phyloP scores from a whole-genome alignment of 2,329 filamentous ascomycete species.

The Epichloe brachyelytri region DNA sequence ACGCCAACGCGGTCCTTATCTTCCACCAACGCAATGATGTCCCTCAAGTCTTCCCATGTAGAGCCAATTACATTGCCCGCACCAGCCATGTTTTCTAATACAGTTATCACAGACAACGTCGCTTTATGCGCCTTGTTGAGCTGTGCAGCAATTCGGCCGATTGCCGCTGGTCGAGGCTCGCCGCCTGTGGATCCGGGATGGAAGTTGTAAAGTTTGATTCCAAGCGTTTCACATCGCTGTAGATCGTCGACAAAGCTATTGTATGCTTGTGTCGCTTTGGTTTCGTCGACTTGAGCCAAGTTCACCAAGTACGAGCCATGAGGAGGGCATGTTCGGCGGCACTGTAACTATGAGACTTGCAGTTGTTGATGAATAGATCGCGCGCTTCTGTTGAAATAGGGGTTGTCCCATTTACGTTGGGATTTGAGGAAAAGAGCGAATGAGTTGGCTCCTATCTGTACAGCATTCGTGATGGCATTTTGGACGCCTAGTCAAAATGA shows the following conservation, averaged over 20 bases:
- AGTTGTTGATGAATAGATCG: constrained; percentile 55
- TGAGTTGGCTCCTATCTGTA: constrained; percentile 77
- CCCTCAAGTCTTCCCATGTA: constrained; percentile 72
- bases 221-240: constrained; percentile 68
- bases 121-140: constrained; percentile 72
- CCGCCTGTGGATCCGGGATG: constrained; percentile 78
- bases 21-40: constrained; percentile 68
- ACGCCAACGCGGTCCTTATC: constrained; percentile 80
- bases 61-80: constrained; percentile 77
- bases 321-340: constrained; percentile 60
- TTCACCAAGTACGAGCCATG: constrained; percentile 97
- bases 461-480: constrained; percentile 67
- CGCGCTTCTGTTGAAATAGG: constrained; percentile 58
- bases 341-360: constrained; percentile 58
- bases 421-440: constrained; percentile 95
- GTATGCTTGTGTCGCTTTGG: constrained; percentile 78
- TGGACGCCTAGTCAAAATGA: constrained; percentile 53
- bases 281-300: constrained; percentile 68
- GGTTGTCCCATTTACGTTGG: constrained; percentile 87
- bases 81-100: constrained; percentile 94
- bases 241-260: constrained; percentile 79
- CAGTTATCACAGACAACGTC: constrained; percentile 63
- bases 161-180: constrained; percentile 52
- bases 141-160: constrained; percentile 65
- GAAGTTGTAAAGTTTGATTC: constrained; percentile 93